phyloP scores from a whole-genome alignment of 2,329 filamentous ascomycete species.

The Aspergillus proliferans region DNA sequence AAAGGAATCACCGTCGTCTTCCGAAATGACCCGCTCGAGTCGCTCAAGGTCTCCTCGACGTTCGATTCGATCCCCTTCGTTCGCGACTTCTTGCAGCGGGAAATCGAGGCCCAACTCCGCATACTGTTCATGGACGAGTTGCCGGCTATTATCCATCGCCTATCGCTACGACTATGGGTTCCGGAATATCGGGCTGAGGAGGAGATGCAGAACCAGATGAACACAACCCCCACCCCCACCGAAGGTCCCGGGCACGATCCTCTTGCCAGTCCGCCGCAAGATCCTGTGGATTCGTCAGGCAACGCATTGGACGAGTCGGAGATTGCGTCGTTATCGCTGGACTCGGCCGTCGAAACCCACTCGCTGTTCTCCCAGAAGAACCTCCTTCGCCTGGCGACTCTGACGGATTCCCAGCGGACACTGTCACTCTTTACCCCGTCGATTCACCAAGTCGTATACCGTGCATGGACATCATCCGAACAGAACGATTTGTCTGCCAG shows the following conservation, averaged over 20 bases:
- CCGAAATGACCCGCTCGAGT: slow-evolving; percentile 94
- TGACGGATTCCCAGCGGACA: slow-evolving; percentile 84
- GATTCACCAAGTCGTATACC: slow-evolving; percentile 84
- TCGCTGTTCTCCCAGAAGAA: slow-evolving; percentile 96
- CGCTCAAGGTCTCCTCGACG: slow-evolving; percentile 94
- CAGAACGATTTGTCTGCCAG: slow-evolving; percentile 50
- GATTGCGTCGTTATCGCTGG: slow-evolving; percentile 69
- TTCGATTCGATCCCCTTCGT: slow-evolving; percentile 99
- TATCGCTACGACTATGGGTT: slow-evolving; percentile 84
- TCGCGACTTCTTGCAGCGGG: slow-evolving; percentile 90
- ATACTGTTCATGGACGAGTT: slow-evolving; percentile 97
- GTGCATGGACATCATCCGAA: slow-evolving; percentile 82
- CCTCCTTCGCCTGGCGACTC: slow-evolving; percentile 69
- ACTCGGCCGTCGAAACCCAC: slow-evolving; percentile 73
- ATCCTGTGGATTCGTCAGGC: slow-evolving; percentile 74
- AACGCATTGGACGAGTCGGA: slow-evolving; percentile 69
- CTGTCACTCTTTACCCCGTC: slow-evolving; percentile 85
- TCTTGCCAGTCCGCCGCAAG: slow-evolving; percentile 71
- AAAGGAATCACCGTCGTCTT: slow-evolving; percentile 96
- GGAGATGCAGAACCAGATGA: slow-evolving; percentile 48
- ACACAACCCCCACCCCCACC: slow-evolving; percentile 46
- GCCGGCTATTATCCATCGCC: slow-evolving; percentile 87
- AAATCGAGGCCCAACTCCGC: slow-evolving; percentile 87
- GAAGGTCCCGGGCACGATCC: slow-evolving; percentile 66
- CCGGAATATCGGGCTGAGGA: slow-evolving; percentile 73